Base-by-base conservation (phyloP, 2,329 filamentous ascomycete species). In the Aureobasidium pullulans region DNA sequence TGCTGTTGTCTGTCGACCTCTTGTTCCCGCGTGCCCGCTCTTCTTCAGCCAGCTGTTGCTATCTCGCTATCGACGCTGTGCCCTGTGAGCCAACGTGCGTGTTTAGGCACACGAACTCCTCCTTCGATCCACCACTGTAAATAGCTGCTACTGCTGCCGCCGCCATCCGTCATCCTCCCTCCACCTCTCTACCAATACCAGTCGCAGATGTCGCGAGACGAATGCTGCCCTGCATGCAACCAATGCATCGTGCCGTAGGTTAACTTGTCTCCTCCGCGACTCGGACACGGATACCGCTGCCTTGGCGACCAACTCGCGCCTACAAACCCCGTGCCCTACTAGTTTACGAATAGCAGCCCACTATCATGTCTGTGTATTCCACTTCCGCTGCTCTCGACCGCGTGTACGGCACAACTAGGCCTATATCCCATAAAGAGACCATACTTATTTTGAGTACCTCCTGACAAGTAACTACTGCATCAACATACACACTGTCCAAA, bases 291-390 rank as follows among this genome's bases (percentile, higher is more conserved):
- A 28, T 44, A 29, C 37, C 53, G 42, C 53, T 57, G 32, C 53
- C 53, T 57, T 57, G 53, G 53, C 53, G 53, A 57, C 50, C 50
- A 43, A 43, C 39, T 34, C 39, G 39, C 29, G 50, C 39, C 29
- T n/a, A 11, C 29, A 42, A 47, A 36, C 29, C 32, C 53, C 53
- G 53, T 57, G 42, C 42, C 42, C 42, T n/a, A 10, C 36, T 54
- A 39, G 49, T 53, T 31, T 13, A 36, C 49, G 49, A 52, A 23
- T 11, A 52, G 49, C 49, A 42, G 23, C n/a, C 39, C 28, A 54
- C 37, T 44, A 42, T 43, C 15, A 28, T 31, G 36, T 31, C 49
- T 53, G 37, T 40, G 28, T 23, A 23, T 43, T 54, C 39, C 34
- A 44, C 39, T 36, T 44, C 34, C 29, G 36, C 37, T 32, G 50